Base-by-base conservation (phyloP, 805 yeast species). In the Huiozyma naganishii region DNA sequence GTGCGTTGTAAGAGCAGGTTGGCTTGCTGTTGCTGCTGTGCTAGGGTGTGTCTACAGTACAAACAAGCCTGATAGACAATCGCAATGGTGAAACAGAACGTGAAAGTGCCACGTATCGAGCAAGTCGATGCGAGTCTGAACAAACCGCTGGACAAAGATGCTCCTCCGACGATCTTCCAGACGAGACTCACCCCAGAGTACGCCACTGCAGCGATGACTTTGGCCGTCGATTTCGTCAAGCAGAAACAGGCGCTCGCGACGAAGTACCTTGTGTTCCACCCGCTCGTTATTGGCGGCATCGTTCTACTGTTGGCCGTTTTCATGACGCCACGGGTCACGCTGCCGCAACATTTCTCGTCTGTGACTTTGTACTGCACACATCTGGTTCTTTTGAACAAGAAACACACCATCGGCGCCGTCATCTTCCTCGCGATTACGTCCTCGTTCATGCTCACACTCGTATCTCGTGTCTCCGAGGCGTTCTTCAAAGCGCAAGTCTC, bases 181-280 rank as follows among this genome's bases (percentile, higher is more conserved):
- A 53, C 73, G 0, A 58, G 62, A 2, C 65, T 84, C 41, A 67
- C 65, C 6, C 89, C 89, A 1, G 76, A 73, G 29, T 67, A 70
- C 36, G 68, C 81, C 1, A 73, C 75, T 37, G 83, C 83, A 8
- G 75, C 80, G 1, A 55, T 80, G 43, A 78, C 76, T 45, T 61
- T 83, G 46, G 76, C 80, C 29, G 77, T 83, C 45, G 92, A 83
- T 57, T 76, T 70, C 50, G 64, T 75, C 44, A 64, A 58, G 45
- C 65, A 61, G 47, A 55, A 61, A 35, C 80, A 76, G 54, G 62
- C 78, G 1, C 47, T 60, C 27, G 66, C 76, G 42, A 75, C 73
- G 55, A 69, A 56, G 45, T 53, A 54, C 39, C 53, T 76, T 35
- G 68, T 76, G 40, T 70, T 70, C 67, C 72, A 72, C 55, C 75